These are phyloP conservation scores for Syzygium syzygioides DNA, from an alignment of 441 rosid genomes.

Conservation along the genomic window DNA sequence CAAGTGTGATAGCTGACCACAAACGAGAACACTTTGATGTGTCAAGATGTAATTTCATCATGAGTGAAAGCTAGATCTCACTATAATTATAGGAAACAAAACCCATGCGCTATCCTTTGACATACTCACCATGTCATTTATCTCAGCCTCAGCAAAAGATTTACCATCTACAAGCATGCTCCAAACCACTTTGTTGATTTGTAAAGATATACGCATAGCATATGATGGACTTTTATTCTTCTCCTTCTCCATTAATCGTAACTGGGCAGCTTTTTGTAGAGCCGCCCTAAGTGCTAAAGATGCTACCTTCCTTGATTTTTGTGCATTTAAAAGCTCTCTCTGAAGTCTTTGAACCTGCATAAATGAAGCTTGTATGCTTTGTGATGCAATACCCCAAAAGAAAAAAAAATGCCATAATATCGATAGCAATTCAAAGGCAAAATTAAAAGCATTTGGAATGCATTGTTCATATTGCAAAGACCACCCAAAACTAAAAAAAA, in stretches of 20 bases:
- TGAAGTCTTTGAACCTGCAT: constrained; percentile 72
- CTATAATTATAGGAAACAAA: neutral
- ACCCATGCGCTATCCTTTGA: constrained; percentile 1
- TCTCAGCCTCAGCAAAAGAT: constrained; percentile 97
- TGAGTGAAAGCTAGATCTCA: neutral
- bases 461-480: neutral
- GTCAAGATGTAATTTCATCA: neutral
- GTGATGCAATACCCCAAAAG: neutral
- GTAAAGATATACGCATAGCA: constrained; percentile 94
- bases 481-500: neutral
- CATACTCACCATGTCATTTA: constrained; percentile 88
- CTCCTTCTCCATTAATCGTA: constrained; percentile 83
- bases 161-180: constrained; percentile 96
- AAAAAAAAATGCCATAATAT: neutral
- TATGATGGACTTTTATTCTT: constrained; percentile 95
- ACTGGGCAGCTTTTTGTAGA: constrained; percentile 88
- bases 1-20: neutral
- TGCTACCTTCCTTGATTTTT: constrained; percentile 70
- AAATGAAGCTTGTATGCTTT: constrained; percentile 1
- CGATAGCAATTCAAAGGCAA: neutral
- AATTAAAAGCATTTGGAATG: neutral
- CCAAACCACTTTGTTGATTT: constrained; percentile 90
- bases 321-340: constrained; percentile 53
- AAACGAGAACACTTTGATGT: neutral
- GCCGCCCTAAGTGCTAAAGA: constrained; percentile 59